Conservation (phyloP, 2,329 filamentous ascomycete species). For the Bimuria novae-zelandiae region DNA sequence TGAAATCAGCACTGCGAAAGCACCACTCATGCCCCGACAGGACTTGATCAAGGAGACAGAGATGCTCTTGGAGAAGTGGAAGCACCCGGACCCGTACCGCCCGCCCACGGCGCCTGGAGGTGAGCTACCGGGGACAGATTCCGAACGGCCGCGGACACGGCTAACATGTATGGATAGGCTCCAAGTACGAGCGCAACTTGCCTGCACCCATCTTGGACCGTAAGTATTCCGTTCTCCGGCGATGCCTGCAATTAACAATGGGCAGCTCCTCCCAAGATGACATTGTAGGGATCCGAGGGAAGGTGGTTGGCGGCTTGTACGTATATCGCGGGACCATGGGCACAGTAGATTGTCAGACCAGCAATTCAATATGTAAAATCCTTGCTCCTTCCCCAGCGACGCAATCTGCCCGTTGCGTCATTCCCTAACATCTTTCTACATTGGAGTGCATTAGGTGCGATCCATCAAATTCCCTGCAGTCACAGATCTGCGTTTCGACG, state of each 20-base stretch:
- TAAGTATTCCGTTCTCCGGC: constrained; percentile 57
- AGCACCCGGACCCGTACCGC: constrained; percentile 93
- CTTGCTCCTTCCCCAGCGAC: no score
- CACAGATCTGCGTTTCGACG: no score
- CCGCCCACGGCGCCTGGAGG: constrained; percentile 92
- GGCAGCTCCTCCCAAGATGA: constrained; percentile 44
- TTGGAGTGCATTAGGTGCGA: no score
- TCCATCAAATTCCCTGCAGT: no score
- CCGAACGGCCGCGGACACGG: constrained; percentile 20
- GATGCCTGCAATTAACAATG: constrained; percentile 18
- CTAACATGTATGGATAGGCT: constrained; percentile 61
- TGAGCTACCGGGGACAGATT: constrained; percentile 46
- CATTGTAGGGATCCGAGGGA: constrained; percentile 25
- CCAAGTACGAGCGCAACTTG: constrained; percentile 94
- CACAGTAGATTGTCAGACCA: constrained; percentile 5
- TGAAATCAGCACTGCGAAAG: neutral
- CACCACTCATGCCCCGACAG: constrained; percentile 55
- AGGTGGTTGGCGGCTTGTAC: constrained; percentile 3
- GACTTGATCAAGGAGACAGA: constrained; percentile 85
- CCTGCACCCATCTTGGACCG: constrained; percentile 78
- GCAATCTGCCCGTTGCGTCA: no score
- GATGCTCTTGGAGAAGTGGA: constrained; percentile 87
- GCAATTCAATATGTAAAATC: neutral
- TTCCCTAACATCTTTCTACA: no score
- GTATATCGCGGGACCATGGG: constrained; percentile 8